Percentiles rank a stretch among this genome's conserved stretches.
These are phyloP conservation scores for Coemansia sp. DNA, from an alignment of 192 early-diverging fungal species.

Conservation along the genomic window DNA sequence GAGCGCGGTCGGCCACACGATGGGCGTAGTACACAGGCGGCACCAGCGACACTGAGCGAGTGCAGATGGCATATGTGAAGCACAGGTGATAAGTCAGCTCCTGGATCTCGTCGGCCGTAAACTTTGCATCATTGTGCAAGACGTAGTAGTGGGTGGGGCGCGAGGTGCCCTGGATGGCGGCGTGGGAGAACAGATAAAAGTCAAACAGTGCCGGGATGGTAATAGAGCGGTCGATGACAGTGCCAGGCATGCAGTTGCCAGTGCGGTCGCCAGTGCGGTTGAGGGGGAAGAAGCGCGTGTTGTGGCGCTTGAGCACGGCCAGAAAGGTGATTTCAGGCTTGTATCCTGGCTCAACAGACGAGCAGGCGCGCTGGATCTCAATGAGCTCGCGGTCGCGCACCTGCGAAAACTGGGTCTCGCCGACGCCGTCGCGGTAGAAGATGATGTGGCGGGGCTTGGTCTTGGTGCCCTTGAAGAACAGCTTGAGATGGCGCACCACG, in stretches of 20 bases:
- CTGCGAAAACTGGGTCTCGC: slow-evolving; percentile 79
- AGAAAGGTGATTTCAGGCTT: slow-evolving; percentile 71
- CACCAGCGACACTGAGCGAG: slow-evolving; percentile 80
- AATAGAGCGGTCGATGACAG: slow-evolving; percentile 69
- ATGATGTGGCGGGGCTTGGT: slow-evolving; percentile 71
- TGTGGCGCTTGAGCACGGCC: slow-evolving; percentile 78
- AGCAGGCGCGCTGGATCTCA: slow-evolving; percentile 65
- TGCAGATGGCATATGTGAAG: slow-evolving; percentile 85
- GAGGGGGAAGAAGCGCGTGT: slow-evolving; percentile 74
- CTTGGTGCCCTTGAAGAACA: slow-evolving; percentile 57
- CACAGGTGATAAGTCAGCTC: slow-evolving; percentile 86
- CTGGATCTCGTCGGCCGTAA: slow-evolving; percentile 75
- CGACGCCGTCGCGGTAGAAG: slow-evolving; percentile 89
- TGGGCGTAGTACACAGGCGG: slow-evolving; percentile 95
- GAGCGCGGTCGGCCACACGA: slow-evolving; percentile 79
- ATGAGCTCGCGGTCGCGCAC: slow-evolving; percentile 75
- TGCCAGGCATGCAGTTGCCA: slow-evolving; percentile 83
- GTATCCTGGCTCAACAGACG: slow-evolving; percentile 65
- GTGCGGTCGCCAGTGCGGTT: slow-evolving; percentile 63
- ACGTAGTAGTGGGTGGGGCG: slow-evolving; percentile 91
- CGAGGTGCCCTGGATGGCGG: slow-evolving; percentile 89
- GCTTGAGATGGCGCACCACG: slow-evolving; percentile 65
- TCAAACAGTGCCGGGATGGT: slow-evolving; percentile 81
- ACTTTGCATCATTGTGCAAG: slow-evolving; percentile 81
- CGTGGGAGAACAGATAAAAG: slow-evolving; percentile 87